A percentile compares a stretch with the other conserved stretches of the same genome.
These are phyloP conservation scores for Chlamydomonas eustigma DNA, from an alignment of 139 green algal species.

Conservation along the genomic window DNA sequence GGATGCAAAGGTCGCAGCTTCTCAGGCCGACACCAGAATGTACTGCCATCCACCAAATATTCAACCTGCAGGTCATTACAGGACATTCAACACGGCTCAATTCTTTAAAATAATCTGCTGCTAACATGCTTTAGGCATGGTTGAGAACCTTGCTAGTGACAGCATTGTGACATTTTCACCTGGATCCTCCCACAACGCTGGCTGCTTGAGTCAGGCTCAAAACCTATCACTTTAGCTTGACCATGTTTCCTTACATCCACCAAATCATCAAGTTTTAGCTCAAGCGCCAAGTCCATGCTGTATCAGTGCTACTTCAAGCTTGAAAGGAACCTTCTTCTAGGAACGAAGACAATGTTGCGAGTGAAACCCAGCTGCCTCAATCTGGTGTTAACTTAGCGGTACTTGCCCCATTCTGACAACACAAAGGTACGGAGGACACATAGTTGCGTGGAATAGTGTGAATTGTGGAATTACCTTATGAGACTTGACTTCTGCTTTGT, in stretches of 20 bases:
- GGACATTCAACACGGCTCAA: not conserved
- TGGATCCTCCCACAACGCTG: not conserved
- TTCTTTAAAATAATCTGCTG: not conserved
- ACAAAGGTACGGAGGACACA: no score
- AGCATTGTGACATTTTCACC: not conserved
- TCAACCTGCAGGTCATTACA: not conserved
- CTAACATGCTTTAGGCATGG: not conserved
- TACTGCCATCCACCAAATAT: not conserved
- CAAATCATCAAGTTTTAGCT: not conserved
- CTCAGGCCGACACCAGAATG: not conserved
- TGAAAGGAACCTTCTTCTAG: no score
- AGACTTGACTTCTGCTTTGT: no score
- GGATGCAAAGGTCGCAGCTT: constrained; percentile 1
- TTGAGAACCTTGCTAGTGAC: not conserved
- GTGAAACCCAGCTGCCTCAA: no score
- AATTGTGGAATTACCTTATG: no score
- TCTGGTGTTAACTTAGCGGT: no score
- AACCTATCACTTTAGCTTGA: not conserved
- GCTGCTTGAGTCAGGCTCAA: not conserved
- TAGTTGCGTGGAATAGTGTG: no score
- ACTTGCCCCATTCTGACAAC: no score
- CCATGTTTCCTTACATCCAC: not conserved
- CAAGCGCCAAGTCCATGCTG: no score
- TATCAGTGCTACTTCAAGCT: no score
- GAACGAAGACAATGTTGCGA: no score